Conservation (phyloP, 441 rosid genomes). For the Aquilaria agallochum region DNA sequence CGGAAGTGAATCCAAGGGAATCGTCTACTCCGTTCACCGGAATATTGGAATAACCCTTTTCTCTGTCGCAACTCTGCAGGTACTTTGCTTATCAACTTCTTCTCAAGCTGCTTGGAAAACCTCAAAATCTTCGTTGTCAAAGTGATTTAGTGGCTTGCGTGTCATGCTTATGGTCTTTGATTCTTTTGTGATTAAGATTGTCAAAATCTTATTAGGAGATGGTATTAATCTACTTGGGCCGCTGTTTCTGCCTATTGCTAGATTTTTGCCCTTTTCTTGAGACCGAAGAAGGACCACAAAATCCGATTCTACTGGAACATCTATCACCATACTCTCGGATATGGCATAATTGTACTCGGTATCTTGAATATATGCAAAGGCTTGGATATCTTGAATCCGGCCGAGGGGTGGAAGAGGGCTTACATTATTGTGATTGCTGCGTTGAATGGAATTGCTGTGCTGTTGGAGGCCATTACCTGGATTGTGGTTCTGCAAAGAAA, state of each 20-base stretch:
- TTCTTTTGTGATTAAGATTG: neutral
- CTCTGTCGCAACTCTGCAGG: slow-evolving; percentile 53
- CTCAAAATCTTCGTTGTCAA: too few relatives aligned
- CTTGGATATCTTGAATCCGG: slow-evolving; percentile 38
- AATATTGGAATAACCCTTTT: slow-evolving; percentile 53
- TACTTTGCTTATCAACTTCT: slow-evolving; percentile 5
- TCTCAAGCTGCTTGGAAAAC: neutral
- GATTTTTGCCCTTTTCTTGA: slow-evolving; percentile 55
- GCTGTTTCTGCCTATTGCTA: slow-evolving; percentile 7
- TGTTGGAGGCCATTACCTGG: slow-evolving; percentile 59
- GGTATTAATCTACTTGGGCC: neutral
- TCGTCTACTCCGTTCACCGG: slow-evolving; percentile 30
- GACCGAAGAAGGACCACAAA: slow-evolving; percentile 70
- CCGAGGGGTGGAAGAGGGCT: slow-evolving; percentile 36
- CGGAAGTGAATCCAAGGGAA: slow-evolving; percentile 43
- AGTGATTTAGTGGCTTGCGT: too few relatives aligned
- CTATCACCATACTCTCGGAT: slow-evolving; percentile 60
- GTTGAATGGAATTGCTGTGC: slow-evolving; percentile 39
- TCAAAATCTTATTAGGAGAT: too few relatives aligned
- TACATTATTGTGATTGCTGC: slow-evolving; percentile 31
- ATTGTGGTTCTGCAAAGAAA: slow-evolving; percentile 43
- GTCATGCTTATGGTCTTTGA: neutral
- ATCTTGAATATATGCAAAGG: slow-evolving; percentile 59
- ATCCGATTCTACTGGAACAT: slow-evolving; percentile 54
- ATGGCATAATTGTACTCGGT: slow-evolving; percentile 39